Conservation (phyloP, 2,329 filamentous ascomycete species). For the Calcarisporium arbuscula region DNA sequence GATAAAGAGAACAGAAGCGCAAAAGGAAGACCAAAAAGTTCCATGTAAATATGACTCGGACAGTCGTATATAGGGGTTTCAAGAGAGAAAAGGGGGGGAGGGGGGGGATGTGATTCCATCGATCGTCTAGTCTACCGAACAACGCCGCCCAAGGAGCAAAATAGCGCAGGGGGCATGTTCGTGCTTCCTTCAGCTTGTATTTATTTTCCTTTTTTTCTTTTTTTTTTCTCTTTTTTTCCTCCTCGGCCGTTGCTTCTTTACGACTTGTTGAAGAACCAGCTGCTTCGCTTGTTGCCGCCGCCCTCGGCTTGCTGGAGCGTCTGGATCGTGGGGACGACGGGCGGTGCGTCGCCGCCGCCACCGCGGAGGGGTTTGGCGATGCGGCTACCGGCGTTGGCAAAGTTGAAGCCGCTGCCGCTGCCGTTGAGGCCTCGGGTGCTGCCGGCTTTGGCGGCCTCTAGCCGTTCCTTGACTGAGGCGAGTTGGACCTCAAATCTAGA, state of each 20-base stretch:
- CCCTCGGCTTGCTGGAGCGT: constrained; percentile 54
- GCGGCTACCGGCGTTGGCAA: constrained; percentile 55
- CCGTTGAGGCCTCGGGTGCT: constrained; percentile 77
- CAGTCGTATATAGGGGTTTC: constrained; percentile 2
- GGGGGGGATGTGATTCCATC: constrained; percentile 12
- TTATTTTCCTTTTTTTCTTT: no score
- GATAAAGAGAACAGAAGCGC: constrained; percentile 10
- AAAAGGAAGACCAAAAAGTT: constrained; percentile 13
- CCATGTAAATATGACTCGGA: no score
- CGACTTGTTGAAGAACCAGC: constrained; percentile 68
- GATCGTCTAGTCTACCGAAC: background rate
- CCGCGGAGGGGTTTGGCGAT: constrained; percentile 65
- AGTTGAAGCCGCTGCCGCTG: constrained; percentile 65
- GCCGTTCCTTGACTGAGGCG: constrained; percentile 92
- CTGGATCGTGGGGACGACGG: constrained; percentile 49
- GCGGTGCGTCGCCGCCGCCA: constrained; percentile 41
- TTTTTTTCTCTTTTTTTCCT: no score
- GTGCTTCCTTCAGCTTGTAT: no score
- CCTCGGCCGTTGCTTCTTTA: constrained; percentile 19
- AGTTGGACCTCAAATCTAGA: constrained; percentile 92
- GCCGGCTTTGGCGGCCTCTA: constrained; percentile 89
- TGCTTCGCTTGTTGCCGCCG: constrained; percentile 56
- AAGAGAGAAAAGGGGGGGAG: constrained; percentile 8
- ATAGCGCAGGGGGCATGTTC: constrained; percentile 9
- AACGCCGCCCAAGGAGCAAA: constrained; percentile 16